Conservation (phyloP, 345 rosid species). For the Geranium rotundifolium region DNA sequence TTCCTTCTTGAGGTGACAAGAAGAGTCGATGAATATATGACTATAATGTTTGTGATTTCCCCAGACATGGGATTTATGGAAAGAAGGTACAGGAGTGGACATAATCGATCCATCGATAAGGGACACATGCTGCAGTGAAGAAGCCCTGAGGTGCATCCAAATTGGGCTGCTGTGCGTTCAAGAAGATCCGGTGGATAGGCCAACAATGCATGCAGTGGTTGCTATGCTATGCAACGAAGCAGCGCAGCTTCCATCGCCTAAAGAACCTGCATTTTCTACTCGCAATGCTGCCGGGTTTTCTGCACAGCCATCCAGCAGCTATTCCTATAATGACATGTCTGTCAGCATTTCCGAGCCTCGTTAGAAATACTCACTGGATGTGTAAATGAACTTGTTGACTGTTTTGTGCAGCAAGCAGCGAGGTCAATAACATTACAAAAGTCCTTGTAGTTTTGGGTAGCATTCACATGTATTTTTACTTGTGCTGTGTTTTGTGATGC, state of each 20-base stretch:
- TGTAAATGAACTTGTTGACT: too few species aligned
- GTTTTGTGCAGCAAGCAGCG: too few species aligned
- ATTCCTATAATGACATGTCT: neutral
- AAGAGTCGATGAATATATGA: too few species aligned
- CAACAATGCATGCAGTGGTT: neutral
- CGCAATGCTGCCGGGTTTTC: neutral
- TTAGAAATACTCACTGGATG: neutral
- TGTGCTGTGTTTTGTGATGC: too few species aligned
- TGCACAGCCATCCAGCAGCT: neutral
- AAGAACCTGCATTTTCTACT: neutral
- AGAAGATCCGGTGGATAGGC: slow-evolving; percentile 1
- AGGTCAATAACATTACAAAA: too few species aligned
- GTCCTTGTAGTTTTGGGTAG: too few species aligned
- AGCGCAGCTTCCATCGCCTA: neutral
- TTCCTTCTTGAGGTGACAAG: too few species aligned
- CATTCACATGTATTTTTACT: too few species aligned
- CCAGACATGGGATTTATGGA: neutral
- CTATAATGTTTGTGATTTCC: neutral
- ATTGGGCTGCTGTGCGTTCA: slow-evolving; percentile 1
- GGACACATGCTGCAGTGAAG: neutral
- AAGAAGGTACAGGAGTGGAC: neutral
- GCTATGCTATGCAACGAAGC: neutral
- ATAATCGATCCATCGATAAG: neutral
- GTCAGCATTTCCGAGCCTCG: neutral
- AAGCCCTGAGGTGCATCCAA: neutral